phyloP scores from a whole-genome alignment of 495 filamentous ascomycete species.

The Thozetella sp. region DNA sequence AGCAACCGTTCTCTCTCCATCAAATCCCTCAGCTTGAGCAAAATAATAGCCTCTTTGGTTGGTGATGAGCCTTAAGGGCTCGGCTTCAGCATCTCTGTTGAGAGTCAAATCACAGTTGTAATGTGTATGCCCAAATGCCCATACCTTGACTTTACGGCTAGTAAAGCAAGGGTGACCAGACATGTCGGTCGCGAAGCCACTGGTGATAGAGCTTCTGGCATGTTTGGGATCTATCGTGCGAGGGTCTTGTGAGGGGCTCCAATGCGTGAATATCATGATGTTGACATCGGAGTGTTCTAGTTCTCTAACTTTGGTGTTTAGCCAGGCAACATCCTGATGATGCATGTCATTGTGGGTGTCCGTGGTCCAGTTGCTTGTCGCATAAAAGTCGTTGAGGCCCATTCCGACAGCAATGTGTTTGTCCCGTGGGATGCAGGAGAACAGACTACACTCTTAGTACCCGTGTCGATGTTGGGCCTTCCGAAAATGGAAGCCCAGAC shows the following conservation, averaged over 20 bases:
- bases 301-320: constrained; percentile 45
- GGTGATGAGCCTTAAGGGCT: constrained; percentile 11
- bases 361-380: constrained; percentile 48
- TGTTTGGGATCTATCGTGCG: constrained; percentile 42
- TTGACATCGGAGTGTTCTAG: constrained; percentile 33
- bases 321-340: constrained; percentile 45
- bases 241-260: constrained; percentile 42
- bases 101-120: constrained; percentile 46
- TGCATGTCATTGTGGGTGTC: constrained; percentile 41
- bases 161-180: constrained; percentile 43
- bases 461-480: background rate
- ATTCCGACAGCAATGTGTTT: constrained; percentile 23
- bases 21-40: constrained; percentile 8
- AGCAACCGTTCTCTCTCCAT: constrained; percentile 6
- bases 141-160: constrained; percentile 42
- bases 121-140: constrained; percentile 63
- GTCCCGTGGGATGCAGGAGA: constrained; percentile 33
- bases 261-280: constrained; percentile 55
- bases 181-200: constrained; percentile 50
- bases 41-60: constrained; percentile 35
- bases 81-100: constrained; percentile 1
- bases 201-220: constrained; percentile 34
- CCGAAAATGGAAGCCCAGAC: no score
- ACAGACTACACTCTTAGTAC: constrained; percentile 45
- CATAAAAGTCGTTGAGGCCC: constrained; percentile 50